Base-by-base conservation (phyloP, 139 green algal species). In the Closterium sp. region DNA sequence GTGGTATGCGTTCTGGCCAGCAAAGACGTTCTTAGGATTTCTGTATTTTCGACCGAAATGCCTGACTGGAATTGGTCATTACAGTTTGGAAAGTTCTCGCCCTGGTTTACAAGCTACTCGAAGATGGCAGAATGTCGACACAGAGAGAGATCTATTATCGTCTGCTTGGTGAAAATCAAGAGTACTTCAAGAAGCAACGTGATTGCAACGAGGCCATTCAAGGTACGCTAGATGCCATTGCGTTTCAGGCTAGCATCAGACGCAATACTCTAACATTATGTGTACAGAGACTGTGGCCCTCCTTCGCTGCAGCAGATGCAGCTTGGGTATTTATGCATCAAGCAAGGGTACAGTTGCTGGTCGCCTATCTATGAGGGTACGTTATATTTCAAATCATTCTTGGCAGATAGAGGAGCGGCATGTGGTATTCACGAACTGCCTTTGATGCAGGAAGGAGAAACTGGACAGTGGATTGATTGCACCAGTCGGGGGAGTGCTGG, bases 281-380 rank as follows among this genome's bases (percentile, higher is more conserved):
- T 91, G 28, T 88, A 31, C 89, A 91, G 89, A 91, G 88, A 64
- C 33, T 28, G 94, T 96, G 3, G 89, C 88, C 36, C 88, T 98
- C 38, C 90, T 98, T 85, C 87, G 90, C 33, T 95, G 97, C 84
- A 95, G 95, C 0, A 94, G 96, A 84, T 81, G 69, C n/a, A 36
- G 36, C 2, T 95, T 98, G 38, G 96, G 95, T 55, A 95, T 98
- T 55, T 91, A 89, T 28, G 96, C 94, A 87, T 93, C 91, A 83
- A 95, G 93, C 84, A 95, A 95, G 55, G 96, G 96, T 6, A 89
- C 96, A 35, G 96, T 98, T 28, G 84, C 88, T 21, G 96, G 96
- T 2, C 86, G 86, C 30, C 90, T 98, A 83, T 19, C 88, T 33
- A 89, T 98, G 12, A 95, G 95, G 31, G 91, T 94, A 35, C 55